Base-by-base conservation (phyloP, 2,329 filamentous ascomycete genomes). In the Aquanectria penicillioides region DNA sequence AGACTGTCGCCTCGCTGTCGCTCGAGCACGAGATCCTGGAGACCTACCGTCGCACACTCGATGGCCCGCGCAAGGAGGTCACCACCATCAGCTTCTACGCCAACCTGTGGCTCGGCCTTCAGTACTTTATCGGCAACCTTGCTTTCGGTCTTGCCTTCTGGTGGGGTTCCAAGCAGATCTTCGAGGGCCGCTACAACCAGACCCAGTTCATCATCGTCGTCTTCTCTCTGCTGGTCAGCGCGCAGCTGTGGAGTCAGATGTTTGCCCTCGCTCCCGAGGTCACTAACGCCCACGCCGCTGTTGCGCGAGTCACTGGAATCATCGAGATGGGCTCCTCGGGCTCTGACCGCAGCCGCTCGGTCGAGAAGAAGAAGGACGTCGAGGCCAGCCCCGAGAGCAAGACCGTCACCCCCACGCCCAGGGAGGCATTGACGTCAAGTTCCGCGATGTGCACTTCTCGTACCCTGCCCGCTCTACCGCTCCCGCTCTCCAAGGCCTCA, bases 61-160 rank as follows among this genome's bases (percentile, higher is more conserved):
- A 40, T 18, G 20, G 8, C 34, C 33, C 12, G 26, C 22, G 18
- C 8, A 20, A 40, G 87, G 74, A 8, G 7, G 6, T 28, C 76
- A 73, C 79, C 5, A 69, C 74, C 12, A 77, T 76, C 22, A 81
- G 77, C 34, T 69, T 77, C 67, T 77, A 77, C 59, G 81, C 82
- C 29, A 88, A 85, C 69, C 71, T 86, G 10, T 87, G 83, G 78
- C 79, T 87, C 9, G 85, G 86, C 2, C 76, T 87, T 26, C 80
- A 85, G 15, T 84, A 85, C 69, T 83, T 81, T 60, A 76, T 83
- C 15, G 83, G 86, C 25, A 89, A 88, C 67, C 81, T 90, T 44
- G 84, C 91, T 17, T 91, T 92, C 69, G 87, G 89, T 0, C 82
- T 93, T 44, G 87, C 89, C 1, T 93, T 92, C 73, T 93, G 89